Evolutionary conservation across 1,139 yeast species (phyloP).

Genomic region (Hyphopichia buzzinii): DNA sequence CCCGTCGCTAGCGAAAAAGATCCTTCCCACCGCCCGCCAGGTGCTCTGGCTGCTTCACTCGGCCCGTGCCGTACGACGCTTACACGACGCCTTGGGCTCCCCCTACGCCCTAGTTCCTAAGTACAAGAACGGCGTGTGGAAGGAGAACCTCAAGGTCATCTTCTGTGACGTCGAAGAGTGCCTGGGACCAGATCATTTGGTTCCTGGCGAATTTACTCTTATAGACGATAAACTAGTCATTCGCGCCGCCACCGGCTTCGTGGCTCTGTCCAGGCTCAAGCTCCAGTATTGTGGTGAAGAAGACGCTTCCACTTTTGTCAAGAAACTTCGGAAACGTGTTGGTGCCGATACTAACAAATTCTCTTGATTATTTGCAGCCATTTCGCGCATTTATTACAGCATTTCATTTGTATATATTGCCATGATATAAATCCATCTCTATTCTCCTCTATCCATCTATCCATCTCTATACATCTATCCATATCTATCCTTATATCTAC

Average conservation of each 20-base stretch:
- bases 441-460: too few relatives aligned
- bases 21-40: constrained; percentile 37
- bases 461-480: too few relatives aligned
- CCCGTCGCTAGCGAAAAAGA: constrained; percentile 58
- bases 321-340: constrained; percentile 42
- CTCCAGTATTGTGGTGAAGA: constrained; percentile 56
- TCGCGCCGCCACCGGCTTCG: constrained; percentile 41
- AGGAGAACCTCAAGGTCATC: constrained; percentile 45
- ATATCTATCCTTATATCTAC: too few relatives aligned
- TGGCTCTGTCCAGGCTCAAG: constrained; percentile 39
- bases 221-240: constrained; percentile 29
- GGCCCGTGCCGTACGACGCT: constrained; percentile 40
- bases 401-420: too few relatives aligned
- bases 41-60: constrained; percentile 45
- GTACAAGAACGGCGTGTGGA: constrained; percentile 22
- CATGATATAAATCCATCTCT: too few relatives aligned
- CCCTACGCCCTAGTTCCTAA: constrained; percentile 44
- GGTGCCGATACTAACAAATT: constrained; percentile 20
- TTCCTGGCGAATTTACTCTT: constrained; percentile 40
- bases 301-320: constrained; percentile 38
- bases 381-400: too few relatives aligned
- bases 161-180: constrained; percentile 29
- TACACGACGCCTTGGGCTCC: constrained; percentile 58
- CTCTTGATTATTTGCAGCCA: too few relatives aligned
- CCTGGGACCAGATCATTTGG: not conserved